phyloP scores from a whole-genome alignment of 2,329 filamentous ascomycete species.

The Lachnellula cervina region DNA sequence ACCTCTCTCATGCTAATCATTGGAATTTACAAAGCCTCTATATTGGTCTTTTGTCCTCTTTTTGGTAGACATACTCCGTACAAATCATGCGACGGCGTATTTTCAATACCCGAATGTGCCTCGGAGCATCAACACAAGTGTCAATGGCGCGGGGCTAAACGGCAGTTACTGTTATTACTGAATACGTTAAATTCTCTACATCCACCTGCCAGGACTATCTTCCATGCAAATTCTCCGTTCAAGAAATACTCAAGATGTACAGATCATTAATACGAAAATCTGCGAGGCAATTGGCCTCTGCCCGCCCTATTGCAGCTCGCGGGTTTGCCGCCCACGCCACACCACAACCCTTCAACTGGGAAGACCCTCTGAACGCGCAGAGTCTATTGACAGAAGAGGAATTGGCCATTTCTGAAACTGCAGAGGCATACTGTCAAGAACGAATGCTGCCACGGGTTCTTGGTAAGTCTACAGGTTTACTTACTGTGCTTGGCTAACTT shows the following conservation, averaged over 20 bases:
- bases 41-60: no score
- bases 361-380: slow-evolving; percentile 74
- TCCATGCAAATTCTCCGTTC: slow-evolving; percentile 9
- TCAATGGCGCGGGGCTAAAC: slow-evolving; percentile 1
- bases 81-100: neutral
- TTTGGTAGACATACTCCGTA: no score
- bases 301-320: slow-evolving; percentile 18
- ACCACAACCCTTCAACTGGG: slow-evolving; percentile 69
- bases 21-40: neutral
- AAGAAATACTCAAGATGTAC: slow-evolving; percentile 24
- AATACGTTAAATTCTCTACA: neutral
- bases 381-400: slow-evolving; percentile 86
- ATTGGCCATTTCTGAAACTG: slow-evolving; percentile 81
- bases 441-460: slow-evolving; percentile 78
- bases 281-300: slow-evolving; percentile 20
- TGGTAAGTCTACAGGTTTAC: slow-evolving; percentile 48
- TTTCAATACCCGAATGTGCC: neutral
- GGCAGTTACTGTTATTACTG: neutral
- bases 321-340: slow-evolving; percentile 27
- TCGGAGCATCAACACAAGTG: neutral
- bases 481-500: slow-evolving; percentile 5
- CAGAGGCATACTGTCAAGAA: slow-evolving; percentile 92
- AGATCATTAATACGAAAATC: slow-evolving; percentile 24
- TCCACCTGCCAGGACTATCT: neutral
- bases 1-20: neutral